Evolutionary conservation across 23 red algal species (phyloP).

Genomic region (Agarophyton chilense): DNA sequence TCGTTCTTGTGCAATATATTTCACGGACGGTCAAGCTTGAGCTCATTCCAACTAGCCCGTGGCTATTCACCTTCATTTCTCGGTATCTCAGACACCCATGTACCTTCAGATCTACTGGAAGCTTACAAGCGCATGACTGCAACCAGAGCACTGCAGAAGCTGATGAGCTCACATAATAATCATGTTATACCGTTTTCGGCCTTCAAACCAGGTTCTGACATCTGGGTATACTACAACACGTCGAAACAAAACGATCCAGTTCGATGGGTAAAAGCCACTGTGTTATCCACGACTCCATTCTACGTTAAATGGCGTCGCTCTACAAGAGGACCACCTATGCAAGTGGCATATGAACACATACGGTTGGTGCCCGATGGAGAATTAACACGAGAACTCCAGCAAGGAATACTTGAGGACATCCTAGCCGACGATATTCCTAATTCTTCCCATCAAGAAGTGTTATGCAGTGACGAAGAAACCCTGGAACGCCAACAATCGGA

Average conservation of each 20-base stretch:
- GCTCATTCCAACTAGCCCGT: constrained; percentile 35
- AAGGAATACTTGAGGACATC: constrained; percentile 36
- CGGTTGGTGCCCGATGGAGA: neutral
- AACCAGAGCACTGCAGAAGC: constrained; percentile 37
- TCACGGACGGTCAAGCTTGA: neutral
- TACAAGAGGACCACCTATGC: constrained; percentile 20
- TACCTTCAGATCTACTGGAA: constrained; percentile 26
- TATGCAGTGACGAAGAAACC: neutral
- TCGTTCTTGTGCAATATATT: constrained; percentile 49
- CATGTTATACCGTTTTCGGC: constrained; percentile 20
- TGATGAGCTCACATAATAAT: constrained; percentile 7
- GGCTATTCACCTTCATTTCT: constrained; percentile 32
- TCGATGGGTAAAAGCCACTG: constrained; percentile 33
- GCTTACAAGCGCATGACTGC: constrained; percentile 24
- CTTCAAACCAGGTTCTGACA: neutral
- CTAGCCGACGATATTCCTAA: too few relatives aligned
- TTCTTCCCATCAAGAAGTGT: neutral
- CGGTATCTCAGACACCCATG: constrained; percentile 12
- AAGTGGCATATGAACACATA: constrained; percentile 32
- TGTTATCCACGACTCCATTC: neutral
- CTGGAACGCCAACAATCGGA: neutral
- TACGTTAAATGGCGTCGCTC: constrained; percentile 31
- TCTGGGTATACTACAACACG: constrained; percentile 48
- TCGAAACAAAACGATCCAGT: constrained; percentile 51
- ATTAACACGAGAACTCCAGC: constrained; percentile 4